These are phyloP conservation scores for Sonneratia alba DNA, from an alignment of 345 rosid genomes.

Conservation along the genomic window DNA sequence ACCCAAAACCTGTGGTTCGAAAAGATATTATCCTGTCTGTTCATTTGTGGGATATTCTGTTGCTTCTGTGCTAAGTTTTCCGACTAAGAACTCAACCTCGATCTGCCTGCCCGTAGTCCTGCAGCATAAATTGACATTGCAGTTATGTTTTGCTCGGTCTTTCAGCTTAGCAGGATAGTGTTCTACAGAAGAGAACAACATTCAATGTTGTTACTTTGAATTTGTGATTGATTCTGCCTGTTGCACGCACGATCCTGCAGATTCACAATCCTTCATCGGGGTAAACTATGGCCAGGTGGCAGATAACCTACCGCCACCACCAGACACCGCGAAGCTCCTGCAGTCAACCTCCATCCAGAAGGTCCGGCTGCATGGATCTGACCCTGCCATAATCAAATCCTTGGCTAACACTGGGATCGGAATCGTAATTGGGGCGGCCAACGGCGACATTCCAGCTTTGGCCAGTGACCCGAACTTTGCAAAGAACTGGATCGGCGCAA, in stretches of 20 bases:
- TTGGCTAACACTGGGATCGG: slow-evolving; percentile 72
- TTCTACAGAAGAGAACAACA: too few relatives aligned
- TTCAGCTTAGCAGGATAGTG: not conserved
- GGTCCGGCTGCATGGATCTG: slow-evolving; percentile 65
- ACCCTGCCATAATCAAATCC: slow-evolving; percentile 62
- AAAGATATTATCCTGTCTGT: not conserved
- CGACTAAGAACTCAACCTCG: not conserved
- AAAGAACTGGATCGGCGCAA: slow-evolving; percentile 49
- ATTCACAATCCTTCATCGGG: slow-evolving; percentile 65
- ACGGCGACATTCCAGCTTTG: slow-evolving; percentile 64
- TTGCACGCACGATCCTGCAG: slow-evolving; percentile 19
- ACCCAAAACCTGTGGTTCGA: not conserved
- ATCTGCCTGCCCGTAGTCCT: too few relatives aligned
- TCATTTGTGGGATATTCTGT: not conserved
- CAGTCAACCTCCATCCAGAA: slow-evolving; percentile 64
- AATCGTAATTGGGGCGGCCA: slow-evolving; percentile 56
- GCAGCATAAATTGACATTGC: not conserved
- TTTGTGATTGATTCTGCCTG: not conserved
- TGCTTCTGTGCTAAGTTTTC: not conserved
- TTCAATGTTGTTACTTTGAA: not conserved
- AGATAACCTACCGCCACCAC: slow-evolving; percentile 70
- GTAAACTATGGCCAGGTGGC: slow-evolving; percentile 79
- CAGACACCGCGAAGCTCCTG: slow-evolving; percentile 64
- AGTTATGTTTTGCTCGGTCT: not conserved
- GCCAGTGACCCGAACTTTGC: slow-evolving; percentile 67